A percentile compares a stretch with the other conserved stretches of the same genome.
These are phyloP conservation scores for Ammopiptanthus mongolicus DNA, from an alignment of 306 rosid genomes.

Conservation along the genomic window DNA sequence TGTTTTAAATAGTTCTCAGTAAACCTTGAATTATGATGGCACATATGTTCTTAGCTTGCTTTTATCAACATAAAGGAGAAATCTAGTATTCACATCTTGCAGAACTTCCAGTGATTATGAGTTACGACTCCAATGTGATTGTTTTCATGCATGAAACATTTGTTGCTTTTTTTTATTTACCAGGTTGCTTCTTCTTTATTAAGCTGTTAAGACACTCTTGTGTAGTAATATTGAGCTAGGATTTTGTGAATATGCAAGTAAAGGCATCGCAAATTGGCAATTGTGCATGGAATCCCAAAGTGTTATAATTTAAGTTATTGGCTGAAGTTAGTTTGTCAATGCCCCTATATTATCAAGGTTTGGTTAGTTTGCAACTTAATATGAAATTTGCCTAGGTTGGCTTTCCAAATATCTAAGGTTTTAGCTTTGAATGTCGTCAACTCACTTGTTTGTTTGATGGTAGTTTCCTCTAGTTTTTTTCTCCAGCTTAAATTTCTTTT, in stretches of 20 bases:
- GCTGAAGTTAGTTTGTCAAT: background rate
- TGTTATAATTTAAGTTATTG: background rate
- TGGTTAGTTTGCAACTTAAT: background rate
- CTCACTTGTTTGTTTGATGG: background rate
- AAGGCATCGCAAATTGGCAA: no score
- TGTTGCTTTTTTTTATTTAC: background rate
- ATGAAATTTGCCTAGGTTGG: background rate
- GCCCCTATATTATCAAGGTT: background rate
- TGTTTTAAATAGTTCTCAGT: background rate
- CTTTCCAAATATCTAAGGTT: background rate
- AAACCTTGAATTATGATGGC: background rate
- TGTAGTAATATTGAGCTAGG: background rate
- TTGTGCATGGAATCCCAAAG: background rate
- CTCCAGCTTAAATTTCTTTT: background rate
- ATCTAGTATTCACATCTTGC: background rate
- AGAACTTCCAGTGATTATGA: background rate
- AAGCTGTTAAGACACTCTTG: background rate
- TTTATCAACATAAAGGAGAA: conserved; percentile 16
- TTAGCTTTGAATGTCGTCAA: background rate
- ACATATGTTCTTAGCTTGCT: conserved; percentile 1
- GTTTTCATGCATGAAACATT: background rate
- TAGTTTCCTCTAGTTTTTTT: background rate
- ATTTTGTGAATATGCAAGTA: no score
- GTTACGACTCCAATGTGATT: background rate
- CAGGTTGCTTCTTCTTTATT: background rate